These are phyloP conservation scores for Sugiyamaella neomexicana DNA, from an alignment of 1,139 yeast genomes.

Conservation along the genomic window DNA sequence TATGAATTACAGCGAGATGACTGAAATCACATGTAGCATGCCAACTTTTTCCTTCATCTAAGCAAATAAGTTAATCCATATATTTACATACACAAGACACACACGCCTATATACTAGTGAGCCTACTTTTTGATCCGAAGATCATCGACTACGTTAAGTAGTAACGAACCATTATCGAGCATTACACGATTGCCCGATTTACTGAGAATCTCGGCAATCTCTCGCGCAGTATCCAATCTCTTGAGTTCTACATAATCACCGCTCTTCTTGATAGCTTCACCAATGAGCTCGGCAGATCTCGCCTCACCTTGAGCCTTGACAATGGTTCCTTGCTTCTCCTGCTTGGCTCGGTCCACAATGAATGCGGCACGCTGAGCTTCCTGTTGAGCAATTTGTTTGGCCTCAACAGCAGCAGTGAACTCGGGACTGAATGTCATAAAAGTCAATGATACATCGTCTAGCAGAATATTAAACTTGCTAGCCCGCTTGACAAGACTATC, in stretches of 20 bases:
- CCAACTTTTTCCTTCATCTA: too few relatives aligned
- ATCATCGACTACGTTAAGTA: slow-evolving; percentile 69
- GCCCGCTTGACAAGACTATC: slow-evolving; percentile 93
- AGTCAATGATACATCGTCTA: slow-evolving; percentile 95
- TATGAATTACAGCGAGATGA: too few relatives aligned
- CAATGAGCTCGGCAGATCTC: slow-evolving; percentile 94
- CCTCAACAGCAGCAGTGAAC: slow-evolving; percentile 96
- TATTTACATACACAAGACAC: slow-evolving; percentile 3
- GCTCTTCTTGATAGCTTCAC: slow-evolving; percentile 97
- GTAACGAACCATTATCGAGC: slow-evolving; percentile 87
- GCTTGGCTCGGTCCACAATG: slow-evolving; percentile 93
- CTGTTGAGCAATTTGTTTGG: slow-evolving; percentile 98
- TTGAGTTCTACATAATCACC: slow-evolving; percentile 94
- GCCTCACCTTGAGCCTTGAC: slow-evolving; percentile 99
- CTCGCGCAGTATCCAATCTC: slow-evolving; percentile 95
- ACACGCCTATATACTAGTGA: background rate
- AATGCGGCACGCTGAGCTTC: slow-evolving; percentile 99
- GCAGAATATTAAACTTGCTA: slow-evolving; percentile 74
- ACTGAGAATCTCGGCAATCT: slow-evolving; percentile 84
- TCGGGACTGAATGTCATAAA: slow-evolving; percentile 97
- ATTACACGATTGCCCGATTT: slow-evolving; percentile 87
- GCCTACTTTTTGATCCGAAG: slow-evolving; percentile 10
- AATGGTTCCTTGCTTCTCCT: slow-evolving; percentile 94
- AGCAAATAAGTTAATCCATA: slow-evolving; percentile 3
- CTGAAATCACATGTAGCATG: too few relatives aligned